Base-by-base conservation (phyloP, 371 early-diverging fungal genomes). In the Zychaea mexicana region DNA sequence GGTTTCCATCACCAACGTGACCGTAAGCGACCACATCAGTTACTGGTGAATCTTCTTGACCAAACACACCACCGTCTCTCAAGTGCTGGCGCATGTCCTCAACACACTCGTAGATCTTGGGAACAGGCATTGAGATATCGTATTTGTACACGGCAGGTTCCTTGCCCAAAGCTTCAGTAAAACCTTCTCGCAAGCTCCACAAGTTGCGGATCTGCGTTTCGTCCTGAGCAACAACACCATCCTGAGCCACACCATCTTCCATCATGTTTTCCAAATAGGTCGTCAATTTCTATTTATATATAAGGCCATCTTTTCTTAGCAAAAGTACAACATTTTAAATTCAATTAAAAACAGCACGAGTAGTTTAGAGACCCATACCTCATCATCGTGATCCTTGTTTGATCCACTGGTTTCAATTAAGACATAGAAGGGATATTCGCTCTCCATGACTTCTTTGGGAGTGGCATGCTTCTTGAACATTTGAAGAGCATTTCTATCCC, bases 321-420 rank as follows among this genome's bases (percentile, higher is more conserved):
- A 31, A 26, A n/a, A 12, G 0, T 42, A 15, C 4, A 7, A 12
- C 13, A 15, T 8, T 39, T 8, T 39, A 3, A 15, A 39, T 39
- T 33, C 33, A 33, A 33, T 8, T 8, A 33, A 33, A 33, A 33
- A 33, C 33, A 33, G 8, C 33, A 33, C 33, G 5, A 33, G 8
- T 12, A 5, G n/a, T 7, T 39, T 39, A 39, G n/a, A 19, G 17
- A 26, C 17, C n/a, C 12, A 60, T 70, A 81, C 83, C 69, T 88
- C 93, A 54, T 92, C 89, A 67, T 98, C 97, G 71, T 98, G 98
- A 2, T 94, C 92, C 62, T 90, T 87, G 77, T 95, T 92, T 47
- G 93, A 92, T 1, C 98, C 98, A 59, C 88, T 87, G 5, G 96
- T 98, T 77, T 98, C 99, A 59, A 98, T 80, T 60, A 98, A 81